A percentile compares a stretch with the other conserved stretches of the same genome.
These are phyloP conservation scores for Aspergillus nidulans DNA, from an alignment of 495 filamentous ascomycete species.

Conservation along the genomic window DNA sequence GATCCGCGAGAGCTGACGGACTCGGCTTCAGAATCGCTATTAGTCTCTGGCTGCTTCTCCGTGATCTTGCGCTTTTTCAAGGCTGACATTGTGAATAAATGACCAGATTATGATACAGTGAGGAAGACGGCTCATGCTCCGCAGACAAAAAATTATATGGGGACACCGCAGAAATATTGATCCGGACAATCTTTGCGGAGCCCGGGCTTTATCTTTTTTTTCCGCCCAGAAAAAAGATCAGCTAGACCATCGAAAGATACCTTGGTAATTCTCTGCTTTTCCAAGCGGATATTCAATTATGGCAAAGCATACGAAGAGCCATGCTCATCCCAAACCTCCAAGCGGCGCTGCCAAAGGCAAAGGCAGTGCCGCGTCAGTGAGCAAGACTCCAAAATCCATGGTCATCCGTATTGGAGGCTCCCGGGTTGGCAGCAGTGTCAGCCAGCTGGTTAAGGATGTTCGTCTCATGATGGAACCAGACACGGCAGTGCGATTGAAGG, in stretches of 20 bases:
- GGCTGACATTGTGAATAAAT: conserved; percentile 21
- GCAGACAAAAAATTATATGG: conserved; percentile 12
- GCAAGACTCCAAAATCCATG: conserved; percentile 85
- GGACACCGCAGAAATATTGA: conserved; percentile 36
- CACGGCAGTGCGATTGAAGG: conserved; percentile 77
- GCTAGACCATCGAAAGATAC: conserved; percentile 11
- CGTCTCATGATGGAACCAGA: conserved; percentile 92
- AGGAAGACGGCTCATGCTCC: background rate
- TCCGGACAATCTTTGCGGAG: conserved; percentile 30
- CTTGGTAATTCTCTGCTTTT: conserved; percentile 7
- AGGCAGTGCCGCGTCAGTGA: conserved; percentile 44
- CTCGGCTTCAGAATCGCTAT: conserved; percentile 23
- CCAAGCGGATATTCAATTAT: conserved; percentile 42
- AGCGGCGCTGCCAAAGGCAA: conserved; percentile 54
- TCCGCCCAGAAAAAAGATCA: conserved; percentile 29
- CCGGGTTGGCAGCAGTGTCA: conserved; percentile 87
- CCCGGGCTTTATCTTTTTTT: conserved; percentile 24
- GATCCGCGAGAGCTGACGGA: conserved; percentile 12
- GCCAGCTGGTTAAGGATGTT: conserved; percentile 87
- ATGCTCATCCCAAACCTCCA: conserved; percentile 71
- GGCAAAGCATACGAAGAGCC: conserved; percentile 86
- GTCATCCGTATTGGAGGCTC: conserved; percentile 94
- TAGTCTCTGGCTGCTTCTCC: conserved; percentile 13
- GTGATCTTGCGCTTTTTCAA: conserved; percentile 39
- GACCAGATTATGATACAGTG: background rate